Percentiles rank a stretch among this genome's conserved stretches.
Evolutionary conservation across 129 eudicot genomes (phyloP).

Genomic region (Tagetes patula): DNA sequence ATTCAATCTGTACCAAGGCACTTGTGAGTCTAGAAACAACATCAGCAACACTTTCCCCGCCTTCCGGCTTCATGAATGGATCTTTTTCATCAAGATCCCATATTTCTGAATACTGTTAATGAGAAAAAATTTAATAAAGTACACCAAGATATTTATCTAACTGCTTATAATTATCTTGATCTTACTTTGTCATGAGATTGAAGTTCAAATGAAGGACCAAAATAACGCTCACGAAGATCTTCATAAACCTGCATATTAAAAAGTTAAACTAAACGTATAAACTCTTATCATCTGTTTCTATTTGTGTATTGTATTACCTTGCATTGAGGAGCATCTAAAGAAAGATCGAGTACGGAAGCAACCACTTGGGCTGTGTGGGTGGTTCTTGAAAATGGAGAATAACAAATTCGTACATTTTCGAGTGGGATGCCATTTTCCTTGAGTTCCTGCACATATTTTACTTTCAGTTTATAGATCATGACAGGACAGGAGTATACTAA

Average conservation of each 20-base stretch:
- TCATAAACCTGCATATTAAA: slow-evolving; percentile 44
- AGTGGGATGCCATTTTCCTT: slow-evolving; percentile 50
- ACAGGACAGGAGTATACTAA: not conserved
- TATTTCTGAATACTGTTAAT: slow-evolving; percentile 66
- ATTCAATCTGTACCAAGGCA: slow-evolving; percentile 65
- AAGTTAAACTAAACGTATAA: not conserved
- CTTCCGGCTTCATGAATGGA: slow-evolving; percentile 80
- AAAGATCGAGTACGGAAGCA: slow-evolving; percentile 73
- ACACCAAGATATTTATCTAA: slow-evolving; percentile 11
- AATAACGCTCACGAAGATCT: slow-evolving; percentile 84
- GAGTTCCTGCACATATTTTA: slow-evolving; percentile 57
- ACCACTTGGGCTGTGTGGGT: slow-evolving; percentile 85
- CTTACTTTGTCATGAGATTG: slow-evolving; percentile 89
- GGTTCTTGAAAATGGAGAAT: slow-evolving; percentile 96
- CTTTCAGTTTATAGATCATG: not conserved
- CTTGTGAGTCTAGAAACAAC: slow-evolving; percentile 82
- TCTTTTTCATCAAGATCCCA: slow-evolving; percentile 91
- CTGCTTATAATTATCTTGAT: not conserved
- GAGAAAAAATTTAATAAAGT: not conserved
- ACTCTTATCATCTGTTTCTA: not conserved
- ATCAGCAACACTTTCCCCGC: slow-evolving; percentile 98
- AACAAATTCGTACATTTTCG: slow-evolving; percentile 80
- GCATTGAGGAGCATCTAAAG: slow-evolving; percentile 74
- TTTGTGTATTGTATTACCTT: slow-evolving; percentile 48
- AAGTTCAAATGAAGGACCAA: slow-evolving; percentile 87